Base-by-base conservation (phyloP, 345 rosid species). In the Boechera retrofracta region DNA sequence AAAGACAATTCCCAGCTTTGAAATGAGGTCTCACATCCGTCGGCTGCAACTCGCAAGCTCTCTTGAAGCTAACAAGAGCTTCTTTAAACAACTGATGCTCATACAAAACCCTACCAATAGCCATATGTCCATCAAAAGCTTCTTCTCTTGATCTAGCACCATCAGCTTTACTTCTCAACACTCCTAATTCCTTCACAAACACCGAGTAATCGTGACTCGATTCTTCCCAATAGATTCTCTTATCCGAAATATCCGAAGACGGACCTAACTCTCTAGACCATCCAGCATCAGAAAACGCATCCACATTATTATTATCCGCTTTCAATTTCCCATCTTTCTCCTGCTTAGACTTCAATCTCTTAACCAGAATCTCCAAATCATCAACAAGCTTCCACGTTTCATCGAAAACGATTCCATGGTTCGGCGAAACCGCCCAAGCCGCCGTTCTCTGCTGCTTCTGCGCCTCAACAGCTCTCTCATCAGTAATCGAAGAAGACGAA, bases 121-220 rank as follows among this genome's bases (percentile, higher is more conserved):
- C 99, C 94, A 95, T 89, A 60, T 95, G 98, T 58, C 98, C 99
- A 76, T 95, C 99, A 72, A 92, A 95, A 15, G 99, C 98, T 77
- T 92, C 99, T 62, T 95, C 99, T 79, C 94, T 87, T 1, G 99
- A 92, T 64, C 93, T 86, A 11, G 98, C 96, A 33, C 92, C 94
- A 39, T 89, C 96, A 3, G 97, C 91, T 64, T 89, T 85, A 72
- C 79, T 91, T 76, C 97, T 91, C 84, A 91, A 80, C 26, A 81
- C 91, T 38, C 93, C 93, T 74, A 94, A 56, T 57, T 90, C 98
- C 82, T 84, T 91, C 18, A 91, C 85, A 33, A 90, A 94, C 58
- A 74, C 71, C 0, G 86, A 81, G 21, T 90, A 91, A 72, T 89
- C 96, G 44, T 84, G 88, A 31, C 96, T 89, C 0, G 91, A 82